Percentiles rank a stretch among this genome's conserved stretches.
Evolutionary conservation across 352 stramenopile genomes (phyloP).

Genomic region (Phytophthora melonis): DNA sequence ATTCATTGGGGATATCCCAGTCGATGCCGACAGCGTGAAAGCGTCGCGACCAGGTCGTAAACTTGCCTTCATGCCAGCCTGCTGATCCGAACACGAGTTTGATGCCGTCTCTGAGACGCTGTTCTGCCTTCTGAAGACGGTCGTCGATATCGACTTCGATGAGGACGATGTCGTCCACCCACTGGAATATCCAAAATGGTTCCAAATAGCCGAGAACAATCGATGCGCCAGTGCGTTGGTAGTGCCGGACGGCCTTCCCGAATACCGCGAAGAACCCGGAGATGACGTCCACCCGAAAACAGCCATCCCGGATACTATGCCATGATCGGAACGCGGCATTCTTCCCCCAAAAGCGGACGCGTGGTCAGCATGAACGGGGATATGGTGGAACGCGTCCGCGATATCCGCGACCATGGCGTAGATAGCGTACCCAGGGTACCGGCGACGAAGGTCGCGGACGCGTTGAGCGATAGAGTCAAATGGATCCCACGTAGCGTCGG

Average conservation of each 20-base stretch:
- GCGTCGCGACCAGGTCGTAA: not conserved
- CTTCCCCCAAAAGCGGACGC: not conserved
- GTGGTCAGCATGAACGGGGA: not conserved
- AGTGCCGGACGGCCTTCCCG: not conserved
- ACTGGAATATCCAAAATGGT: not conserved
- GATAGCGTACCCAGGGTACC: not conserved
- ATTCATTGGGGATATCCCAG: not conserved
- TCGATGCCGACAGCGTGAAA: not conserved
- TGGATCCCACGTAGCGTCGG: not conserved
- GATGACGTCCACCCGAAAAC: not conserved
- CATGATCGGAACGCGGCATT: not conserved
- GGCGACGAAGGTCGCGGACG: not conserved
- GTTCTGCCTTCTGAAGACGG: not conserved
- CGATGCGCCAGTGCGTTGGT: not conserved
- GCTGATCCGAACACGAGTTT: not conserved
- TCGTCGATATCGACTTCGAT: not conserved
- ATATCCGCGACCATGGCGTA: not conserved
- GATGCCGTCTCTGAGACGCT: no score
- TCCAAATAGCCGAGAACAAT: not conserved
- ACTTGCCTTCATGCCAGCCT: not conserved
- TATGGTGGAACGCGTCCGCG: not conserved
- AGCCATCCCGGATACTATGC: not conserved
- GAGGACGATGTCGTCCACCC: not conserved
- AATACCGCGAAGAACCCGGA: not conserved
- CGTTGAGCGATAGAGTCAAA: not conserved